Conservation (phyloP, 441 rosid genomes). For the Oxalis stricta region DNA sequence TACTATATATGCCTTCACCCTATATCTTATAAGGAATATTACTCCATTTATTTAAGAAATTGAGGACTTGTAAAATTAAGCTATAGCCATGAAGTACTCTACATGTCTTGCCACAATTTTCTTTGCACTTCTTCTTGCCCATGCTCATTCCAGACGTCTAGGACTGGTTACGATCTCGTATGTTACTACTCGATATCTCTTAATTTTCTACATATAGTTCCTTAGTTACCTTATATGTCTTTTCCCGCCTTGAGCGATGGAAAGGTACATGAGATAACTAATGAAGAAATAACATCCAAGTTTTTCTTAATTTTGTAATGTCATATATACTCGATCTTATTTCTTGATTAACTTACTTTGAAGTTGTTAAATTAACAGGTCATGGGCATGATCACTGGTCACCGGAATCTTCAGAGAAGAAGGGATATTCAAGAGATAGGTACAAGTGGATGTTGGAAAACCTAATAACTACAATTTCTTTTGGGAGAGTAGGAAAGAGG, state of each 20-base stretch:
- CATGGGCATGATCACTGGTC: slow-evolving; percentile 15
- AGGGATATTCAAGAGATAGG: too few relatives aligned
- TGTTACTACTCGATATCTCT: background rate
- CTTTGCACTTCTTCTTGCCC: slow-evolving; percentile 13
- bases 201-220: background rate
- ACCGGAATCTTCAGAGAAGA: slow-evolving; percentile 4
- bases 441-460: too few relatives aligned
- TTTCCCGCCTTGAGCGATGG: too few relatives aligned
- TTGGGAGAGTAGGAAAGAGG: slow-evolving; percentile 18
- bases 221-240: too few relatives aligned
- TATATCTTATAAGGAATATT: too few relatives aligned
- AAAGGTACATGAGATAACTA: too few relatives aligned
- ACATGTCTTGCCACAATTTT: slow-evolving; percentile 10
- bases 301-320: background rate
- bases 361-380: slow-evolving; percentile 9
- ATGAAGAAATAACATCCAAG: too few relatives aligned
- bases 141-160: slow-evolving; percentile 23
- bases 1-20: too few relatives aligned
- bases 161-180: slow-evolving; percentile 23
- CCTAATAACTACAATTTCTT: slow-evolving; percentile 17
- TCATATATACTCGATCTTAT: background rate
- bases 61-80: background rate
- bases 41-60: background rate
- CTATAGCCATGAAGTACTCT: slow-evolving; percentile 23
- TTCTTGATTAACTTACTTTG: background rate